Evolutionary conservation across 2,329 filamentous ascomycete species (phyloP), one percentile per base, ranked within the genome.

Genomic region (Calonectria naviculata): DNA sequence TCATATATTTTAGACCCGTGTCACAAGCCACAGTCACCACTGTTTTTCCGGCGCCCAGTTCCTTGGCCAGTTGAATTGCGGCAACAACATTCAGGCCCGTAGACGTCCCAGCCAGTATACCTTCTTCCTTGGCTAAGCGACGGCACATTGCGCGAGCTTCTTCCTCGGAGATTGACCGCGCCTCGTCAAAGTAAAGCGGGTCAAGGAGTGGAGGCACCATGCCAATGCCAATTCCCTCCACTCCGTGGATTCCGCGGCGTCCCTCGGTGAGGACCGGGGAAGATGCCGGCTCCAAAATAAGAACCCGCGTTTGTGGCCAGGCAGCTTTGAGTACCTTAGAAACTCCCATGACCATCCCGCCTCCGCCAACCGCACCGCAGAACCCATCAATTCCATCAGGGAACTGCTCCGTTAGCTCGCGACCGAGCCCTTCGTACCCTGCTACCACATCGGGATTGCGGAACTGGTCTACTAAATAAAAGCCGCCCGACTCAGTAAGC

Each of bases 11-110:
- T 1, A 70, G 42, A 12, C 62, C 62, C 1, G 62, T 66, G 36
- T 70, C 68, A 8, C 63, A 66, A 4, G 63, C 56, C 8, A 70
- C 38, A 8, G 68, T 70, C 7, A 63, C 63, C 4, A 70, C 68
- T 8, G 44, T 67, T n/a, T 62, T 66, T 0, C 46, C 54, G 5
- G 68, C 28, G 7, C 68, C 68, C 12, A 66, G 46, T 12, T 56
- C 7, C 19, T 28, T 38, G 4, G 68, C 68, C 6, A 70, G 17
- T 5, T 34, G 12, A 15, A 65, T 34, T 10, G 63, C 63, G 17
- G 63, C 63, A 2, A 65, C 47, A 56, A 65, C 46, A 44, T 65
- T 65, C 28, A 54, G 19, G 7, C 63, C 63, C 8, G 63, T 65
- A 3, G 63, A 58, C 2, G 38, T 42, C 7, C 63, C 63, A 19